These are phyloP conservation scores for Tuber magnatum DNA, from an alignment of 495 filamentous ascomycete species.

Conservation along the genomic window DNA sequence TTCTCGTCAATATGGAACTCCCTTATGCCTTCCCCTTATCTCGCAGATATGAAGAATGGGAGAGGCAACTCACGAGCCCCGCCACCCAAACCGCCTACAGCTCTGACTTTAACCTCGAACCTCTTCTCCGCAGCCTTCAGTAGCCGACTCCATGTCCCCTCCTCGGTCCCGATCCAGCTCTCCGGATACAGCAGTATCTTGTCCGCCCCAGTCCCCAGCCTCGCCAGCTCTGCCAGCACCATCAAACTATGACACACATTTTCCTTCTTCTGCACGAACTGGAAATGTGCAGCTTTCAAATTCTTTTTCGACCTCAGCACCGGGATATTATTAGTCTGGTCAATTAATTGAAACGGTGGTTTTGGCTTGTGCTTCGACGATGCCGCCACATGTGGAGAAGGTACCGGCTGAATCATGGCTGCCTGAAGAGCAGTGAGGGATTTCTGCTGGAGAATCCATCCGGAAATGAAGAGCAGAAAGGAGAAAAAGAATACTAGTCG, in stretches of 20 bases:
- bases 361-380: constrained; percentile 27
- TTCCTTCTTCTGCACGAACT: constrained; percentile 61
- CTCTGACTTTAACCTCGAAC: constrained; percentile 53
- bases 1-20: constrained; percentile 1
- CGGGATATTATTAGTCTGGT: constrained; percentile 12
- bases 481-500: constrained; percentile 53
- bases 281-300: constrained; percentile 56
- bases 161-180: constrained; percentile 46
- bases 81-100: constrained; percentile 14
- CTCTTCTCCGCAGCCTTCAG: constrained; percentile 54
- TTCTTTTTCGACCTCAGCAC: constrained; percentile 49
- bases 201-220: constrained; percentile 57
- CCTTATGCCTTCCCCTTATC: constrained; percentile 42
- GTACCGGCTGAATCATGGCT: constrained; percentile 48
- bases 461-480: constrained; percentile 59
- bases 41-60: constrained; percentile 47
- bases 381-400: background rate
- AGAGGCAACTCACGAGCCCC: constrained; percentile 7
- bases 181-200: constrained; percentile 61
- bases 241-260: constrained; percentile 73
- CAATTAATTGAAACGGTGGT: constrained; percentile 8
- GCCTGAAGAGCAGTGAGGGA: constrained; percentile 58
- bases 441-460: constrained; percentile 64
- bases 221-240: constrained; percentile 60
- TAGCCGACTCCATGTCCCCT: constrained; percentile 48